These are phyloP conservation scores for Mortierella sp. DNA, from an alignment of 371 early-diverging fungal species.

Conservation along the genomic window DNA sequence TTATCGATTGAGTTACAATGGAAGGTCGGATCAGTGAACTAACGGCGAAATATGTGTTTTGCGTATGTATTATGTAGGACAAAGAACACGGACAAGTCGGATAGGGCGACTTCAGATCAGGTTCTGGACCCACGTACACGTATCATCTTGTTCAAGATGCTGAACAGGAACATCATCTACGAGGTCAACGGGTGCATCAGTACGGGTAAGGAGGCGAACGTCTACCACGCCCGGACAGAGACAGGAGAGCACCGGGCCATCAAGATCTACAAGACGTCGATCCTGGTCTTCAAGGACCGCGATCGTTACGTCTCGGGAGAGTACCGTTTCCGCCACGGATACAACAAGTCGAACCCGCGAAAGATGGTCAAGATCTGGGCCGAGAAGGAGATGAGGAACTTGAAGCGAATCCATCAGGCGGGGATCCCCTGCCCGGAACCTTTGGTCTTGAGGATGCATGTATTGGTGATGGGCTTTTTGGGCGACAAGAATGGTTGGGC, in stretches of 20 bases:
- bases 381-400: constrained; percentile 99
- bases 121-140: constrained; percentile 98
- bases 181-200: constrained; percentile 98
- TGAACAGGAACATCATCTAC: constrained; percentile 90
- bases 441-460: constrained; percentile 94
- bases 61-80: constrained; percentile 17
- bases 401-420: constrained; percentile 91
- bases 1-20: neutral
- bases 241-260: constrained; percentile 90
- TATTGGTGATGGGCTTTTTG: constrained; percentile 97
- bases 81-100: constrained; percentile 87
- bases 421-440: constrained; percentile 98
- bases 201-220: constrained; percentile 99
- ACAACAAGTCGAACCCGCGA: constrained; percentile 96
- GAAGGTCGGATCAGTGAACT: neutral
- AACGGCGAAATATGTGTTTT: neutral
- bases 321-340: constrained; percentile 97
- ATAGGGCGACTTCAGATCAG: constrained; percentile 98
- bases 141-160: constrained; percentile 96
- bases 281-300: constrained; percentile 98
- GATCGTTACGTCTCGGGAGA: constrained; percentile 99
- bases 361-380: constrained; percentile 99
- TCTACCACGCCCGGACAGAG: constrained; percentile 95
- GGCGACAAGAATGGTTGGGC: constrained; percentile 96
- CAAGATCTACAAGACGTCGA: constrained; percentile 99